phyloP scores from a whole-genome alignment of 768 basidiomycete species.

The Strobilomyces echinocephalus region DNA sequence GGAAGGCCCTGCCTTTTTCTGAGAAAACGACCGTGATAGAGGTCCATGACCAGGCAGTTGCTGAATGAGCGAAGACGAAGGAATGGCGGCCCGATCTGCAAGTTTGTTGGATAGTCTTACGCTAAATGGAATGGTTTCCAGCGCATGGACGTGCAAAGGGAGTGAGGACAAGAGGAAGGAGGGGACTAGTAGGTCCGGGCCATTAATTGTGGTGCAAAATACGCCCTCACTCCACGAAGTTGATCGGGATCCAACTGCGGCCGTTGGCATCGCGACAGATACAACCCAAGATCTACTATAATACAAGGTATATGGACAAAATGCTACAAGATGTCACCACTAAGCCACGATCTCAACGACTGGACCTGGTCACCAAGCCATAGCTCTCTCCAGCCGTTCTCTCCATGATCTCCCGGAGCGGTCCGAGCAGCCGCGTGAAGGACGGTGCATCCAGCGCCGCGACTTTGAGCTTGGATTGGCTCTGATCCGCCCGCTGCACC shows the following conservation, averaged over 20 bases:
- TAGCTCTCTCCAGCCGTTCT: slow-evolving; percentile 79
- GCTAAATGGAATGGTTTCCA: not conserved
- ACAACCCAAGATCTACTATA: not conserved
- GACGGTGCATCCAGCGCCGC: slow-evolving; percentile 90
- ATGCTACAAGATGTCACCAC: not conserved
- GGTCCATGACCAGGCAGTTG: slow-evolving; percentile 19
- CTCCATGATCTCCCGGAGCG: slow-evolving; percentile 90
- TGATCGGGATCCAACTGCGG: too few relatives aligned
- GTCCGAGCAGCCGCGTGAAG: slow-evolving; percentile 91
- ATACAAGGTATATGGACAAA: not conserved
- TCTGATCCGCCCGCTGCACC: slow-evolving; percentile 39
- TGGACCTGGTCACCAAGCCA: slow-evolving; percentile 33
- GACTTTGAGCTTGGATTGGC: slow-evolving; percentile 73
- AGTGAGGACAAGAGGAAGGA: not conserved
- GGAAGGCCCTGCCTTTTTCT: slow-evolving; percentile 26
- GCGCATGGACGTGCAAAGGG: slow-evolving; percentile 9
- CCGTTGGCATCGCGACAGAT: slow-evolving; percentile 31
- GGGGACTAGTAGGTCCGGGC: not conserved
- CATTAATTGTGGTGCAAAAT: not conserved
- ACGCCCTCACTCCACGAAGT: slow-evolving; percentile 10
- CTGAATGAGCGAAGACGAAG: slow-evolving; percentile 19
- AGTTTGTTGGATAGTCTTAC: not conserved
- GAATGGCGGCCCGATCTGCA: slow-evolving; percentile 21
- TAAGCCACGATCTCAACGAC: slow-evolving; percentile 24
- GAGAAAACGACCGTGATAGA: slow-evolving; percentile 10